A percentile compares a stretch with the other conserved stretches of the same genome.
These are phyloP conservation scores for Metschnikowia aberdeeniae DNA, from an alignment of 805 yeast genomes.

Conservation along the genomic window DNA sequence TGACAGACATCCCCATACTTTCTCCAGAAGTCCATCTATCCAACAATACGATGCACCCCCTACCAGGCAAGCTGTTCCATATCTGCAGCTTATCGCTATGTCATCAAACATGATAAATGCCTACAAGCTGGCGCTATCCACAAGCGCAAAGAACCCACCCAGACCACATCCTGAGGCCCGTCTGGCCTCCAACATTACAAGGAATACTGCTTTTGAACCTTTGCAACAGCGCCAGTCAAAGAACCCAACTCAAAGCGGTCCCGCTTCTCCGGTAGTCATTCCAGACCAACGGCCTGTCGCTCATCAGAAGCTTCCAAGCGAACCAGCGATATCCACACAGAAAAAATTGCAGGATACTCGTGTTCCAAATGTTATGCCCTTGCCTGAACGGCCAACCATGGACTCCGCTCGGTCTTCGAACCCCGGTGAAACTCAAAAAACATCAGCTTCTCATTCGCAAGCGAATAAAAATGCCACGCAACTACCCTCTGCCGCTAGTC, in stretches of 20 bases:
- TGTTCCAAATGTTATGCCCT: too few species aligned
- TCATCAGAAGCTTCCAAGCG: too few species aligned
- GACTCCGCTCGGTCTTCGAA: too few species aligned
- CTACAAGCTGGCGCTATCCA: conserved; percentile 8
- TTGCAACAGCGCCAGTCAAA: neutral
- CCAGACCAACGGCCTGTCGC: too few species aligned
- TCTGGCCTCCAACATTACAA: conserved; percentile 16
- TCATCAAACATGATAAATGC: conserved; percentile 8
- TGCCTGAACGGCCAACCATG: too few species aligned
- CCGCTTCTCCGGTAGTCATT: too few species aligned
- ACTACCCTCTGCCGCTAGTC: neutral
- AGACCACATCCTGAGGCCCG: conserved; percentile 1
- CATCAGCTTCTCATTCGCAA: too few species aligned
- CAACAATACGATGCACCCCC: neutral
- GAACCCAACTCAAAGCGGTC: neutral
- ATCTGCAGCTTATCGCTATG: conserved; percentile 3
- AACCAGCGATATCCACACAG: too few species aligned
- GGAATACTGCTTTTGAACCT: conserved; percentile 17
- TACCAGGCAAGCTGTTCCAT: neutral
- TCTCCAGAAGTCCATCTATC: neutral
- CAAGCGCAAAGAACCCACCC: neutral
- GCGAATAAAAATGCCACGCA: too few species aligned
- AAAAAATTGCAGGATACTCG: too few species aligned
- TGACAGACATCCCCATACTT: neutral
- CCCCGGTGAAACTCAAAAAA: too few species aligned